Conservation (phyloP, 2,329 filamentous ascomycete species). For the Ophiobolus disseminans region DNA sequence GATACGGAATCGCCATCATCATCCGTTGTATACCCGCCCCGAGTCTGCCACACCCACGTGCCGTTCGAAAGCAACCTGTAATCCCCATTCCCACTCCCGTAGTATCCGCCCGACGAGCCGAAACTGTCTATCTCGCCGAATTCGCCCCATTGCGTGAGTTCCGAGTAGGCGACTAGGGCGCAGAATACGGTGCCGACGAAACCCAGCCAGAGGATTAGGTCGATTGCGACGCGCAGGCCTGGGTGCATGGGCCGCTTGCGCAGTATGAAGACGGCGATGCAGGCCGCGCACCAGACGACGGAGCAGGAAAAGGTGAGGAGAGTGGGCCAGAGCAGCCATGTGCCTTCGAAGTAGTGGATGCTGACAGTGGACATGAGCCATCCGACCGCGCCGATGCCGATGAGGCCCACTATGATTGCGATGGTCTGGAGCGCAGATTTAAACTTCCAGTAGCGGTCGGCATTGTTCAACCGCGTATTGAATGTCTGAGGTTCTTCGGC, state of each 20-base stretch:
- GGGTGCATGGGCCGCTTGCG: slow-evolving; percentile 42
- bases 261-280: slow-evolving; percentile 34
- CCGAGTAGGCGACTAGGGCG: slow-evolving; percentile 21
- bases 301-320: slow-evolving; percentile 41
- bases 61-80: slow-evolving; percentile 36
- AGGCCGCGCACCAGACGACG: slow-evolving; percentile 39
- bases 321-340: slow-evolving; percentile 26
- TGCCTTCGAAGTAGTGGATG: slow-evolving; percentile 25
- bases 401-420: slow-evolving; percentile 32
- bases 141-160: slow-evolving; percentile 25
- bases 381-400: slow-evolving; percentile 42
- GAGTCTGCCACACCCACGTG: slow-evolving; percentile 43
- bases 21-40: no score
- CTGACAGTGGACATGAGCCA: slow-evolving; percentile 25
- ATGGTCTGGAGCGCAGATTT: slow-evolving; percentile 33
- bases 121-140: slow-evolving; percentile 32
- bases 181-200: slow-evolving; percentile 39
- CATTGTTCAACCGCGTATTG: slow-evolving; percentile 35
- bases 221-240: slow-evolving; percentile 42
- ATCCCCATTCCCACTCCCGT: slow-evolving; percentile 19
- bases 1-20: slow-evolving; percentile 15
- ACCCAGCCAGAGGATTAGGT: slow-evolving; percentile 46
- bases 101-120: slow-evolving; percentile 7
- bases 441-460: slow-evolving; percentile 42
- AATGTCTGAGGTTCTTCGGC: slow-evolving; percentile 19